A percentile compares a stretch with the other conserved stretches of the same genome.
Evolutionary conservation across 768 basidiomycete genomes (phyloP).

Genomic region (Leccinum subtestaceum): DNA sequence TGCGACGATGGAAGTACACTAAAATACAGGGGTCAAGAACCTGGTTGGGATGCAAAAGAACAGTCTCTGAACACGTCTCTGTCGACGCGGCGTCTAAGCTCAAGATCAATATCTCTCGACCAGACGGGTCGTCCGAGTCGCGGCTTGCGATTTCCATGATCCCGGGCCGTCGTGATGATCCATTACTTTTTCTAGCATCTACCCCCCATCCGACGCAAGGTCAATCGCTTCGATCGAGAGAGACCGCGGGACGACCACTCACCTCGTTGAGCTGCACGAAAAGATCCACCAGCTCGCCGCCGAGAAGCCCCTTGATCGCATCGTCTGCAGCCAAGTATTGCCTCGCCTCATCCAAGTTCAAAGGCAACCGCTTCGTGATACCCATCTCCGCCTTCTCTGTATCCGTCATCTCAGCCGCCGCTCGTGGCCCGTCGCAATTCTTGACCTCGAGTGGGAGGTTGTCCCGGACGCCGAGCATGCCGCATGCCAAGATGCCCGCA

Average conservation of each 20-base stretch:
- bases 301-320: slow-evolving; percentile 40
- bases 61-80: not conserved
- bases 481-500: slow-evolving; percentile 54
- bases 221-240: not conserved
- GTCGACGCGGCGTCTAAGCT: not conserved
- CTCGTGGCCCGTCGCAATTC: slow-evolving; percentile 33
- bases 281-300: slow-evolving; percentile 42
- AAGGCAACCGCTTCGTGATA: slow-evolving; percentile 50
- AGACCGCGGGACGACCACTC: not conserved
- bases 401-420: slow-evolving; percentile 43
- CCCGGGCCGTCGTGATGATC: slow-evolving; percentile 3
- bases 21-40: not conserved
- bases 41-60: too few species aligned
- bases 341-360: slow-evolving; percentile 49
- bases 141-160: not conserved
- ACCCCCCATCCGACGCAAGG: not conserved
- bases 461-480: slow-evolving; percentile 48
- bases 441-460: slow-evolving; percentile 35
- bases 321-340: slow-evolving; percentile 36
- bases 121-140: slow-evolving; percentile 31
- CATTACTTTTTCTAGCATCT: slow-evolving; percentile 23
- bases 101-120: slow-evolving; percentile 27
- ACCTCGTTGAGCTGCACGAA: slow-evolving; percentile 56
- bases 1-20: not conserved
- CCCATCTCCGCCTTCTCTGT: slow-evolving; percentile 45